Percentiles rank a stretch among this genome's conserved stretches.
Conservation (phyloP, 2,329 filamentous ascomycete genomes). For the Claviceps citrina region DNA sequence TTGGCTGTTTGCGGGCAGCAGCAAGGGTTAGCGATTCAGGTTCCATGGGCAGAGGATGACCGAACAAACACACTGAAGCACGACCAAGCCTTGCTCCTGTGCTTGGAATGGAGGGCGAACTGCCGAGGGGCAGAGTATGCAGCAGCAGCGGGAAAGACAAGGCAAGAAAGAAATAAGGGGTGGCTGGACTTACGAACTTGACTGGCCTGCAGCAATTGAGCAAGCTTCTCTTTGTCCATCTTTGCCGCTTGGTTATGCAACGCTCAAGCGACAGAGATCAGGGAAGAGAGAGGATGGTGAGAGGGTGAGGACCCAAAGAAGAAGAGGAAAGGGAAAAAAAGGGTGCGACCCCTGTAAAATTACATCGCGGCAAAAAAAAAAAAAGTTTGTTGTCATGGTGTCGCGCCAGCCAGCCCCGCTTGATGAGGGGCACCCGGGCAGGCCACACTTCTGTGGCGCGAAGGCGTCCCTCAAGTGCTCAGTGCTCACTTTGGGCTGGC, state of each 20-base stretch:
- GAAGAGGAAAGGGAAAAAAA: slow-evolving; percentile 4
- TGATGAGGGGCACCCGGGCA: slow-evolving; percentile 6
- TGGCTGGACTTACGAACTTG: slow-evolving; percentile 56
- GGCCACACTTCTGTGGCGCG: not conserved
- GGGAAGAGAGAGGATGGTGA: slow-evolving; percentile 3
- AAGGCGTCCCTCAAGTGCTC: not conserved
- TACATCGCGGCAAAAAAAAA: slow-evolving; percentile 9
- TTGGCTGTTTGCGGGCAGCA: slow-evolving; percentile 45
- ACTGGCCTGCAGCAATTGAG: slow-evolving; percentile 73
- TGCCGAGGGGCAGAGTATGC: slow-evolving; percentile 1
- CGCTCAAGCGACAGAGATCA: slow-evolving; percentile 6
- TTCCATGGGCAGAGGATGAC: not conserved
- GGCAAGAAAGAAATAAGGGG: not conserved
- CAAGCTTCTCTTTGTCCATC: slow-evolving; percentile 53
- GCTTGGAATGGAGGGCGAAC: not conserved
- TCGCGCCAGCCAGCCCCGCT: slow-evolving; percentile 6
- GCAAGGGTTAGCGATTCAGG: slow-evolving; percentile 18
- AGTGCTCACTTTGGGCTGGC: too few species aligned
- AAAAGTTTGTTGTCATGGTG: slow-evolving; percentile 5
- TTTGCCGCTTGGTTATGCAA: slow-evolving; percentile 6
- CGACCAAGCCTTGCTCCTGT: not conserved
- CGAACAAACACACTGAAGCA: too few species aligned
- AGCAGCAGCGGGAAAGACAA: not conserved
- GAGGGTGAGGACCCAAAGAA: not conserved
- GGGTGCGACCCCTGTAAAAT: slow-evolving; percentile 5